A percentile compares a stretch with the other conserved stretches of the same genome.
Conservation (phyloP, 768 basidiomycete species). For the Trametes cinnabarina region DNA sequence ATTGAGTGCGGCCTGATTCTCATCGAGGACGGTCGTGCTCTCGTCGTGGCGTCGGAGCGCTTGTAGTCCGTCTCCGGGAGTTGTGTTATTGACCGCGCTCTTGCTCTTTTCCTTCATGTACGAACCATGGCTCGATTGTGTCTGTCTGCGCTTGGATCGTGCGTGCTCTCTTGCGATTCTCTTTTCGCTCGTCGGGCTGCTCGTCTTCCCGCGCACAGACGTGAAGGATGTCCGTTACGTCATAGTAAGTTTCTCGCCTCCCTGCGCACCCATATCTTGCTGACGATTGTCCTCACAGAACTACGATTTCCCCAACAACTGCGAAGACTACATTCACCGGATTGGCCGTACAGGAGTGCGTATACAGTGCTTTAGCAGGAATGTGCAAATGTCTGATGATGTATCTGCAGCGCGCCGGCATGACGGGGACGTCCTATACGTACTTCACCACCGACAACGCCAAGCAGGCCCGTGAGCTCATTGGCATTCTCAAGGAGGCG, state of each 20-base stretch:
- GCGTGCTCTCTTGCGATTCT: slow-evolving; percentile 23
- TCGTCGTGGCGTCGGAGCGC: slow-evolving; percentile 48
- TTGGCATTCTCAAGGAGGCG: slow-evolving; percentile 82
- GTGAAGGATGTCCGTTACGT: slow-evolving; percentile 99
- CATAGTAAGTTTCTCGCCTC: slow-evolving; percentile 58
- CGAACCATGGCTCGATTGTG: slow-evolving; percentile 23
- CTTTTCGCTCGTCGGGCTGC: slow-evolving; percentile 34
- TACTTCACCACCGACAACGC: slow-evolving; percentile 97
- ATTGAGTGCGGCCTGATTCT: background rate
- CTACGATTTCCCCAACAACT: slow-evolving; percentile 97
- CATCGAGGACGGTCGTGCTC: slow-evolving; percentile 24
- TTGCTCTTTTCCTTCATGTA: slow-evolving; percentile 31
- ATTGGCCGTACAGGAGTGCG: slow-evolving; percentile 95
- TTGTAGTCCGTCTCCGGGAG: slow-evolving; percentile 40
- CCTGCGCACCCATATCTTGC: background rate
- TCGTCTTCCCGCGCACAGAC: slow-evolving; percentile 54
- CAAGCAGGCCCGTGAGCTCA: slow-evolving; percentile 89
- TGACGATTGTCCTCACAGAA: slow-evolving; percentile 51
- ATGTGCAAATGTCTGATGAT: background rate
- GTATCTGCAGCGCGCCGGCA: slow-evolving; percentile 70
- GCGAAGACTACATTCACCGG: slow-evolving; percentile 98
- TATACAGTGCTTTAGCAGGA: too few relatives aligned
- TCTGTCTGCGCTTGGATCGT: slow-evolving; percentile 21
- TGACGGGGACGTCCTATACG: slow-evolving; percentile 90
- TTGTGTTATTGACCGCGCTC: slow-evolving; percentile 44